Conservation (phyloP, 2,329 filamentous ascomycete species). For the Pezizomycotina sp. region DNA sequence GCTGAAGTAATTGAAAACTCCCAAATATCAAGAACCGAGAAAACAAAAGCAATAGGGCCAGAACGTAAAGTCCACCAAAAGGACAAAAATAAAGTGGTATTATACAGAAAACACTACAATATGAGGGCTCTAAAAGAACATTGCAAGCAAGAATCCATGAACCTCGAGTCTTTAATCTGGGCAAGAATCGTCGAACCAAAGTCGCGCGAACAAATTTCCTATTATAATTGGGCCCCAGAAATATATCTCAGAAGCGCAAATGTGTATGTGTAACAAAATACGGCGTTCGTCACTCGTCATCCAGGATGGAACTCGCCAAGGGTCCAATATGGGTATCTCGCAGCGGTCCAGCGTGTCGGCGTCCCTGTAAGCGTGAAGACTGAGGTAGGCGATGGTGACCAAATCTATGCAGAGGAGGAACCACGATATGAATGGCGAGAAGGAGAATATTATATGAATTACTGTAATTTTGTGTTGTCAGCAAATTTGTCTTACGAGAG, state of each 20-base stretch:
- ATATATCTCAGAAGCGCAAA: background rate
- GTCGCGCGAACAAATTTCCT: background rate
- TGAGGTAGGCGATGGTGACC: constrained; percentile 56
- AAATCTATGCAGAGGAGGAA: constrained; percentile 62
- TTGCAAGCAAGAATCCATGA: background rate
- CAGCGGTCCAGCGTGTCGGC: constrained; percentile 51
- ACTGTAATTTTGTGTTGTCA: constrained; percentile 38
- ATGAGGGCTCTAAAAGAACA: background rate
- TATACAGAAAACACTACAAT: too few relatives aligned
- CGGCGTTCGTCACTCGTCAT: constrained; percentile 50
- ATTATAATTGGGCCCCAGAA: background rate
- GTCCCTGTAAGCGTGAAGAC: constrained; percentile 67
- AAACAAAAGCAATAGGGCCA: too few relatives aligned
- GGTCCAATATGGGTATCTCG: constrained; percentile 77
- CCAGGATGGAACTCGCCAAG: constrained; percentile 74
- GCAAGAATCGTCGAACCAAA: background rate
- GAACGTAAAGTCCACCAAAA: too few relatives aligned
- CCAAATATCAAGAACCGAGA: too few relatives aligned
- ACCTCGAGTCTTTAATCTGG: background rate
- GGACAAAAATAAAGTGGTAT: too few relatives aligned
- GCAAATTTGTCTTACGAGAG: constrained; percentile 20
- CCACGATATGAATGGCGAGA: constrained; percentile 73
- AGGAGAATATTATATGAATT: constrained; percentile 70
- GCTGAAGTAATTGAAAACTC: too few relatives aligned
- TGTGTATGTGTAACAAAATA: background rate